phyloP scores from a whole-genome alignment of 495 filamentous ascomycete species.

The Chaetomium tenue region DNA sequence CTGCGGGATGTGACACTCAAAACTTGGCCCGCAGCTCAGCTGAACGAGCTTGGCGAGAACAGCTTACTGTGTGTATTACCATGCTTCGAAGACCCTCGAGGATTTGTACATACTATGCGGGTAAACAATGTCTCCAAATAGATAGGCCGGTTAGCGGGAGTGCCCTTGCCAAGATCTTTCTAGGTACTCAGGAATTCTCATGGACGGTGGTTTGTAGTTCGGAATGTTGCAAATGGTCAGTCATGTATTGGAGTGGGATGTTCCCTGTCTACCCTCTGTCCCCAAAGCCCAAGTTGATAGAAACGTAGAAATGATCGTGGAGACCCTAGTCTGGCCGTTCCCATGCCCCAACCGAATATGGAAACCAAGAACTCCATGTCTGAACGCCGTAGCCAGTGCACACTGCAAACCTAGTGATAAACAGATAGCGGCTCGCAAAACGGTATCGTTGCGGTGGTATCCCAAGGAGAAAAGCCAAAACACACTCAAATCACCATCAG shows the following conservation, averaged over 20 bases:
- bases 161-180: not conserved
- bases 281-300: not conserved
- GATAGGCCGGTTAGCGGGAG: not conserved
- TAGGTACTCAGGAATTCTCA: too few relatives aligned
- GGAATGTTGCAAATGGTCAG: not conserved
- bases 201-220: not conserved
- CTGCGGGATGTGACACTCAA: not conserved
- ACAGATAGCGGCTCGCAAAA: not conserved
- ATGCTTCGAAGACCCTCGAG: not conserved
- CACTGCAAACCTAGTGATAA: not conserved
- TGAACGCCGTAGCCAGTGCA: not conserved
- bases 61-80: not conserved
- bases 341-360: not conserved
- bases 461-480: not conserved
- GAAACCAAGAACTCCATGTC: not conserved
- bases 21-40: not conserved
- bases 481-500: too few relatives aligned
- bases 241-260: conserved; percentile 9
- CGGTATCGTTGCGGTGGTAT: conserved; percentile 1
- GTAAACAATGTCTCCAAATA: not conserved
- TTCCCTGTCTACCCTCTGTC: not conserved
- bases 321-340: not conserved
- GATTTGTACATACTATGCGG: not conserved
- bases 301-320: not conserved
- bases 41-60: not conserved